A percentile compares a stretch with the other conserved stretches of the same genome.
Evolutionary conservation across 2,329 filamentous ascomycete genomes (phyloP).

Genomic region (Colletotrichum salicis): DNA sequence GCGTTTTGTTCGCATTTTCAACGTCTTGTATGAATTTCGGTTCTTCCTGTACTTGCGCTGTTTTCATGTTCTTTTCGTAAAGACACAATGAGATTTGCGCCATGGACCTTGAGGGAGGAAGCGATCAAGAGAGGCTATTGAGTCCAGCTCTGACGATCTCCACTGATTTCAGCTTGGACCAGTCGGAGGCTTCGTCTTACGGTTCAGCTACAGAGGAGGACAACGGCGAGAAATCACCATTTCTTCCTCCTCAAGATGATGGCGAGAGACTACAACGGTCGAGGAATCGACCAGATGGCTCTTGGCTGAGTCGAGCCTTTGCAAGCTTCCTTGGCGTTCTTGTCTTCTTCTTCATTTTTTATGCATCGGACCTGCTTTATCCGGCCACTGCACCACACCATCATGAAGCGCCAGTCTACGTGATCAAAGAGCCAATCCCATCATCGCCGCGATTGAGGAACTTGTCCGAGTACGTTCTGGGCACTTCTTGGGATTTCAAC

Average conservation of each 20-base stretch:
- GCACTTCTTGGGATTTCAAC: conserved; percentile 64
- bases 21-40: background rate
- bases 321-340: background rate
- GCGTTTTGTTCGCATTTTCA: background rate
- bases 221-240: conserved; percentile 24
- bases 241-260: background rate
- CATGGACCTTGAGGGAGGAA: conserved; percentile 25
- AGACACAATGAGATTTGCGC: background rate
- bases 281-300: background rate
- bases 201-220: background rate
- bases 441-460: conserved; percentile 42
- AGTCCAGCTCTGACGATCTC: background rate
- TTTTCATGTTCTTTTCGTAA: background rate
- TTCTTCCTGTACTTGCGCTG: background rate
- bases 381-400: background rate
- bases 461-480: conserved; percentile 65
- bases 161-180: background rate
- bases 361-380: background rate
- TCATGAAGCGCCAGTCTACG: background rate
- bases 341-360: conserved; percentile 12
- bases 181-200: background rate
- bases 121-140: background rate
- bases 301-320: background rate
- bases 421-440: conserved; percentile 3
- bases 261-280: background rate